phyloP scores from a whole-genome alignment of 805 yeast species.

The Yamadazyma laniorum region DNA sequence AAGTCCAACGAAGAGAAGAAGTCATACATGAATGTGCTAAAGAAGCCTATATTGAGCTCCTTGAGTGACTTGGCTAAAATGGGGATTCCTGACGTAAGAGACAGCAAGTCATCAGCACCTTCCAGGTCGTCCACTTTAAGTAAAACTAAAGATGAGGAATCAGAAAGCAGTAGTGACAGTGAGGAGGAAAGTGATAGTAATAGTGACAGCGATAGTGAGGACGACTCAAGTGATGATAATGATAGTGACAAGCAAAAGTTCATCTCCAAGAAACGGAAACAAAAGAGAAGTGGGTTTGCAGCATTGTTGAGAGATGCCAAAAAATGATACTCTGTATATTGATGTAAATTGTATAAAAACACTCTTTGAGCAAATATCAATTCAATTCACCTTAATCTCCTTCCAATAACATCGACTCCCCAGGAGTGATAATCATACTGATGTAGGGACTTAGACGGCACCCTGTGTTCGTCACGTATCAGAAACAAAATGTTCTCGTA shows the following conservation, averaged over 20 bases:
- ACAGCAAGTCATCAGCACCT: constrained; percentile 22
- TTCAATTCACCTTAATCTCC: constrained; percentile 16
- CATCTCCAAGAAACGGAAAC: constrained; percentile 10
- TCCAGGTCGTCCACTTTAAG: neutral
- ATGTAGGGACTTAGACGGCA: constrained; percentile 11
- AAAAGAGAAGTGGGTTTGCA: constrained; percentile 28
- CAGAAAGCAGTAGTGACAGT: constrained; percentile 11
- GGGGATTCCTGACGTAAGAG: constrained; percentile 68
- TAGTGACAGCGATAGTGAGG: constrained; percentile 12
- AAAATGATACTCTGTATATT: neutral
- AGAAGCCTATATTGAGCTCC: constrained; percentile 41
- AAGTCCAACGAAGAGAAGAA: neutral
- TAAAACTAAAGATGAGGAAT: constrained; percentile 8
- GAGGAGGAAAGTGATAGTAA: constrained; percentile 14
- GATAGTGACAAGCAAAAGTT: constrained; percentile 6
- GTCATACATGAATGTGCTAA: constrained; percentile 11
- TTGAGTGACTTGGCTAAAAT: constrained; percentile 58
- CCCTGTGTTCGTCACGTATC: constrained; percentile 19
- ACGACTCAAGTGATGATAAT: constrained; percentile 5
- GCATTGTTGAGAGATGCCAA: constrained; percentile 31
- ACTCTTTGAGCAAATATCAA: too few relatives aligned
- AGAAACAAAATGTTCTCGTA: constrained; percentile 30
- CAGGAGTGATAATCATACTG: constrained; percentile 18
- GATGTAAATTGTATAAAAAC: too few relatives aligned
- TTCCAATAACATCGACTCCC: constrained; percentile 34